Evolutionary conservation across 164 flowering plant species (phyloP), one percentile per base, ranked within the genome.

Genomic region (Saururus chinensis): DNA sequence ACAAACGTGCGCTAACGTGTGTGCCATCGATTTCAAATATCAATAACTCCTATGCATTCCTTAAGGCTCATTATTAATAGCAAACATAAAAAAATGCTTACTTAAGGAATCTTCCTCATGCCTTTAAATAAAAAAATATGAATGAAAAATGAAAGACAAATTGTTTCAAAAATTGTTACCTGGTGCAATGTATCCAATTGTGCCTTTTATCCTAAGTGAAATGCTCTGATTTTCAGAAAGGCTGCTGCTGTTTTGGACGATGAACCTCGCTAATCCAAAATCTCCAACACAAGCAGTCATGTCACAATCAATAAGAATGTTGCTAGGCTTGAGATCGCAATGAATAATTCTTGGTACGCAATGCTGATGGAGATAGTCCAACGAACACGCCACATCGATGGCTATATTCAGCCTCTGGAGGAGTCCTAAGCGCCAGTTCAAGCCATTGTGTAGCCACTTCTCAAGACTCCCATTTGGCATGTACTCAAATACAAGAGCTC

Each of bases 201-300:
- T 20, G 22, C 56, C 56, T 20, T 53, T 19, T 53, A 53, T 53
- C 13, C 6, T 23, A 4, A n/a, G 11, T 10, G 56, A 20, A 7
- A 20, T 53, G 56, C 56, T 53, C 13, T 23, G 24, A 53, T 9
- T 19, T 53, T 53, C 24, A 53, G 56, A 23, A 53, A 23, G 11
- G 19, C 56, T 53, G 9, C 25, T 53, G 12, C 24, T 23, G 25
- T 53, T 23, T 19, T 53, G 24, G 22, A 23, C 9, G 19, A 77
- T 61, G 54, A 75, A 62, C 51, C 55, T 67, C 21, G 79, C 75
- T 51, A 74, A 63, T 40, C 80, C 80, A 52, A 76, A 76, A 57
- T 76, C 77, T 25, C 77, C 68, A 17, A 70, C 70, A 62, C 54
- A 59, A 8, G 74, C 74, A 17, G 51, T 62, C 70, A 71, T 61